Evolutionary conservation across 805 yeast species (phyloP).

Genomic region (Vanderwaltozyma yarrowii): DNA sequence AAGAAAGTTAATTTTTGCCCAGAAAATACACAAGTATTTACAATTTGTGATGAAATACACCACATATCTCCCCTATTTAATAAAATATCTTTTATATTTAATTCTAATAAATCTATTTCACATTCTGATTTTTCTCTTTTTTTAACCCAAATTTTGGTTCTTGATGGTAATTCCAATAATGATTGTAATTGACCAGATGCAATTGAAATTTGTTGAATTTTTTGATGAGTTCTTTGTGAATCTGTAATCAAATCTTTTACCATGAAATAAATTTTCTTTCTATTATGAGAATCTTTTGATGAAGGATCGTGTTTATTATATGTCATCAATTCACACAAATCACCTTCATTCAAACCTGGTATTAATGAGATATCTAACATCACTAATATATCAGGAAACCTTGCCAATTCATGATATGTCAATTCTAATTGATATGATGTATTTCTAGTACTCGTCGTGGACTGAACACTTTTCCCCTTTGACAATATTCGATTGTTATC

Average conservation of each 20-base stretch:
- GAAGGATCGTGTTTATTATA: conserved; percentile 25
- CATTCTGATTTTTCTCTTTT: conserved; percentile 36
- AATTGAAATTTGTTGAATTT: conserved; percentile 38
- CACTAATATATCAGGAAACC: conserved; percentile 49
- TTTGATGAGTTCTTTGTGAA: not conserved
- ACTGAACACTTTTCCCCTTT: no score
- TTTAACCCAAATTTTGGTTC: conserved; percentile 55
- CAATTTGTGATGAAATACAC: conserved; percentile 56
- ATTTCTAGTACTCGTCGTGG: not conserved
- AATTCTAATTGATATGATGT: conserved; percentile 17
- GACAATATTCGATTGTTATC: no score
- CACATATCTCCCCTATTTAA: conserved; percentile 91
- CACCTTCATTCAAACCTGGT: conserved; percentile 63
- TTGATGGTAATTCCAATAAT: conserved; percentile 51
- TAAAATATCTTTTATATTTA: conserved; percentile 69
- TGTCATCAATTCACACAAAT: conserved; percentile 58
- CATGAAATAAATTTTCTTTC: conserved; percentile 9
- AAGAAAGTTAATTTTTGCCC: conserved; percentile 57
- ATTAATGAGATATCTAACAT: conserved; percentile 48
- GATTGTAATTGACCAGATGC: conserved; percentile 50
- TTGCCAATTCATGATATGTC: conserved; percentile 49
- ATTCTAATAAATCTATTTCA: conserved; percentile 66
- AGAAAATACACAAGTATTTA: conserved; percentile 53
- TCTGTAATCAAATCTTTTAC: conserved; percentile 5
- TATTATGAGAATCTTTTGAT: not conserved